These are phyloP conservation scores for Lodderomyces metapsilosis DNA, from an alignment of 1,139 yeast genomes.

Conservation along the genomic window DNA sequence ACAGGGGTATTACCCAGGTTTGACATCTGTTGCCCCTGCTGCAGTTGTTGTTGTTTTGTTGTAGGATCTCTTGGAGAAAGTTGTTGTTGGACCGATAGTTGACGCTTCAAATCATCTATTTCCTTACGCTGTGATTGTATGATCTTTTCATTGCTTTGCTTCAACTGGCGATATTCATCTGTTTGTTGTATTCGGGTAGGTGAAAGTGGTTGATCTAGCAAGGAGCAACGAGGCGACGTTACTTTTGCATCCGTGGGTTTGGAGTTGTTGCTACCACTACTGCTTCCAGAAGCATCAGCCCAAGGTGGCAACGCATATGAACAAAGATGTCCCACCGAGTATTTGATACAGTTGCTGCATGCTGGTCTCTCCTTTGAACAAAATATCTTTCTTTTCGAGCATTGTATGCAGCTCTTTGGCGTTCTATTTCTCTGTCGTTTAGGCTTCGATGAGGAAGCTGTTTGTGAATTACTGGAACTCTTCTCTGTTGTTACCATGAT, in stretches of 20 bases:
- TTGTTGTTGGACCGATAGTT: conserved; percentile 29
- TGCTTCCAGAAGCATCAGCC: conserved; percentile 18
- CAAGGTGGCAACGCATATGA: conserved; percentile 44
- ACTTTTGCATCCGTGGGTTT: not conserved
- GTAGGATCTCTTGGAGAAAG: conserved; percentile 17
- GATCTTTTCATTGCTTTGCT: conserved; percentile 22
- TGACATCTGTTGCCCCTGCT: not conserved
- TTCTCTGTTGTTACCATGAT: not conserved
- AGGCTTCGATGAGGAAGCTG: conserved; percentile 5
- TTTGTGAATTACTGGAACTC: not conserved
- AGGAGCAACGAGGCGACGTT: not conserved
- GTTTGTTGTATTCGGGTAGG: conserved; percentile 16
- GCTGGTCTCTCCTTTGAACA: conserved; percentile 45
- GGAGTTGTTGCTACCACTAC: not conserved
- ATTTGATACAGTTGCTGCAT: conserved; percentile 44
- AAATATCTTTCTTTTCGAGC: conserved; percentile 45
- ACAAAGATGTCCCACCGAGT: conserved; percentile 45
- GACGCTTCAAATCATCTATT: conserved; percentile 36
- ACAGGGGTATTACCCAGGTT: conserved; percentile 9
- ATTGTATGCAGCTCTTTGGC: conserved; percentile 43
- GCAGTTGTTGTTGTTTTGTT: conserved; percentile 7
- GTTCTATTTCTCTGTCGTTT: conserved; percentile 34
- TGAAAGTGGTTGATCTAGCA: not conserved
- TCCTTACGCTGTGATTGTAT: conserved; percentile 30
- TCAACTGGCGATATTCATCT: conserved; percentile 23